A percentile compares a stretch with the other conserved stretches of the same genome.
Conservation (phyloP, 2,329 filamentous ascomycete genomes). For the Phialocephala subalpina region DNA sequence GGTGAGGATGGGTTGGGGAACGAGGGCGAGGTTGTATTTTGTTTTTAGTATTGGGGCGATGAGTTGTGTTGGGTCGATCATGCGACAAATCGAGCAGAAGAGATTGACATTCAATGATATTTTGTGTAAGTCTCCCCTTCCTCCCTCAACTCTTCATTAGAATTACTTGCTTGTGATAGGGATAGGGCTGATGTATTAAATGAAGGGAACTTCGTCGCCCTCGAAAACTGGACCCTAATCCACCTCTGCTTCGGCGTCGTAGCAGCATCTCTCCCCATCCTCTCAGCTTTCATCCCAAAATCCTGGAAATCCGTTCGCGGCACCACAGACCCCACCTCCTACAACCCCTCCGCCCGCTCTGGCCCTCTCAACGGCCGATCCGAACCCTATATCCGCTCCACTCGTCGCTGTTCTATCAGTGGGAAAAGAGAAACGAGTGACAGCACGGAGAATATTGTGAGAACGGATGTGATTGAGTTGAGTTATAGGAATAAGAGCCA, state of each 20-base stretch:
- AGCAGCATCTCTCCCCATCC: constrained; percentile 46
- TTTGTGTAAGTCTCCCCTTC: constrained; percentile 15
- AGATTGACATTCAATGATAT: constrained; percentile 20
- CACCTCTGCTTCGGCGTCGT: constrained; percentile 45
- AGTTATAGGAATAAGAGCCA: constrained; percentile 24
- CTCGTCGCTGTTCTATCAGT: constrained; percentile 16
- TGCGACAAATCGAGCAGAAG: constrained; percentile 40
- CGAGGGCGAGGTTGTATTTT: constrained; percentile 44
- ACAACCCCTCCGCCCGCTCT: background rate
- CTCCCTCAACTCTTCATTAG: background rate
- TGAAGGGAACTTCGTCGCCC: constrained; percentile 40
- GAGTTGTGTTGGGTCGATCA: constrained; percentile 43
- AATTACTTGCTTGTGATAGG: no score
- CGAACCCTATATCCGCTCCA: constrained; percentile 14
- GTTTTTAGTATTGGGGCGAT: constrained; percentile 46
- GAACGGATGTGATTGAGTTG: constrained; percentile 32
- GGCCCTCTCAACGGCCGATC: background rate
- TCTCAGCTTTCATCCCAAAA: constrained; percentile 38
- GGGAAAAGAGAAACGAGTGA: constrained; percentile 19
- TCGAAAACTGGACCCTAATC: constrained; percentile 44
- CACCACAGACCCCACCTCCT: constrained; percentile 6
- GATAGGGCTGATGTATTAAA: constrained; percentile 32
- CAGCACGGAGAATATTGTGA: constrained; percentile 32
- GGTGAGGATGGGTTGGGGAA: constrained; percentile 42
- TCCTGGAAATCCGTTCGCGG: constrained; percentile 25